Evolutionary conservation across 208 protist genomes (phyloP), one percentile per base, ranked within the genome.

Genomic region (Acanthamoeba healyi): DNA sequence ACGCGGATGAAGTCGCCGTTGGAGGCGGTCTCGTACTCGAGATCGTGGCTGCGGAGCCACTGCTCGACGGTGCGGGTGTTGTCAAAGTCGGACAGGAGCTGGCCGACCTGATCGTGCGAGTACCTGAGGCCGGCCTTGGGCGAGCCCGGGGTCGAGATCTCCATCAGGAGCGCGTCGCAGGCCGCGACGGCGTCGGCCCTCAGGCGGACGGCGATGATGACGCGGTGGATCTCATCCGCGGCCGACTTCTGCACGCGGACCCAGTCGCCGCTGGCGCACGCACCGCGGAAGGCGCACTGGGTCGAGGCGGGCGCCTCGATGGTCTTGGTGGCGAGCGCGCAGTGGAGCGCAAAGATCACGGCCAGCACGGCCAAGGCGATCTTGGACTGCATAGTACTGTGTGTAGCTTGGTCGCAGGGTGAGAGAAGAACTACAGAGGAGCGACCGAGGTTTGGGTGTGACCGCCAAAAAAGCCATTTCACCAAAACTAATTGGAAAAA

Each of bases 1-100:
- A 88, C 79, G 51, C 1, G n/a, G 79, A 88, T 63, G 44, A 65
- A 88, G 26, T 88, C 79, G 34, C 79, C 79, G 32, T 88, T 88
- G 79, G 51, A 0, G 0, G 79, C 12, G 1, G 79, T 88, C 49
- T 32, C 15, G 79, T 65, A 42, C 4, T 0, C n/a, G 79, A 88
- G 0, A 0, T 7, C 0, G 49, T 88, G 42, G 29, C 29, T 32
- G 79, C 49, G 49, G 19, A 88, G 51, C 79, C 79, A 88, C 49
- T 88, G 49, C 79, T 88, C 79, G 34, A 88, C 79, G 19, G 79
- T 63, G 32, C 51, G 42, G 42, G 79, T 54, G 42, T 88, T 54
- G 0, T 38, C 26, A n/a, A 63, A 61, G 49, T 65, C 2, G 51
- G 2, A n/a, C 49, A 88, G 51, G 32, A 88, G 79, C 79, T 88